These are phyloP conservation scores for Hanseniaspora vineae DNA, from an alignment of 805 yeast species.

Conservation along the genomic window DNA sequence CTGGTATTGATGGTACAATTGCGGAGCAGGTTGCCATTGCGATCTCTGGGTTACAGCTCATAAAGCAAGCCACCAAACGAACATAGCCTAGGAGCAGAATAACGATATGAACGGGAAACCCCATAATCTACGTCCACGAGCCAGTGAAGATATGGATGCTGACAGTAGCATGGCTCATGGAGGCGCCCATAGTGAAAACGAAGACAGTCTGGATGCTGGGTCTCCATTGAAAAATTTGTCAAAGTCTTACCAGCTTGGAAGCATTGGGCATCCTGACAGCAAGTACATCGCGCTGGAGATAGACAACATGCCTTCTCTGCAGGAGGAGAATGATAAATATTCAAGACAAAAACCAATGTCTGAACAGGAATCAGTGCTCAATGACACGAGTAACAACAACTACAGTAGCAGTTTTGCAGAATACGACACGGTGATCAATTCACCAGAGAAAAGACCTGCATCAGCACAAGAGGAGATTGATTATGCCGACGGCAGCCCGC, in stretches of 20 bases:
- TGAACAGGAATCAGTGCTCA: too few relatives aligned
- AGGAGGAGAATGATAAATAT: too few relatives aligned
- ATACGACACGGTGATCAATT: neutral
- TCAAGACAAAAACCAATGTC: too few relatives aligned
- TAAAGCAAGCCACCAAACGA: too few relatives aligned
- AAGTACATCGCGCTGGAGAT: neutral
- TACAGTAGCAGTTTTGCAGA: neutral
- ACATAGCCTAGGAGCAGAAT: neutral
- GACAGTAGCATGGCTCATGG: neutral
- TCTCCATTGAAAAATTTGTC: neutral
- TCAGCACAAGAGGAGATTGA: too few relatives aligned
- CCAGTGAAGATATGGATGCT: neutral
- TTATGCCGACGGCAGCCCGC: too few relatives aligned
- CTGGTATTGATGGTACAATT: too few relatives aligned
- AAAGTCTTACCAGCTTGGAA: neutral
- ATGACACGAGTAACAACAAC: neutral
- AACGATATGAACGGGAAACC: neutral
- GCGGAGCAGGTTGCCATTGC: too few relatives aligned
- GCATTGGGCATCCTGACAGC: too few relatives aligned
- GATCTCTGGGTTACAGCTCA: too few relatives aligned
- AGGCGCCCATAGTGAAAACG: neutral
- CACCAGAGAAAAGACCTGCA: neutral
- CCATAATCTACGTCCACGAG: too few relatives aligned
- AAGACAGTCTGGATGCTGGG: neutral
- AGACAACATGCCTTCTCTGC: neutral